Evolutionary conservation across 768 basidiomycete genomes (phyloP), one percentile per base, ranked within the genome.

Genomic region (Cyathus striatus): DNA sequence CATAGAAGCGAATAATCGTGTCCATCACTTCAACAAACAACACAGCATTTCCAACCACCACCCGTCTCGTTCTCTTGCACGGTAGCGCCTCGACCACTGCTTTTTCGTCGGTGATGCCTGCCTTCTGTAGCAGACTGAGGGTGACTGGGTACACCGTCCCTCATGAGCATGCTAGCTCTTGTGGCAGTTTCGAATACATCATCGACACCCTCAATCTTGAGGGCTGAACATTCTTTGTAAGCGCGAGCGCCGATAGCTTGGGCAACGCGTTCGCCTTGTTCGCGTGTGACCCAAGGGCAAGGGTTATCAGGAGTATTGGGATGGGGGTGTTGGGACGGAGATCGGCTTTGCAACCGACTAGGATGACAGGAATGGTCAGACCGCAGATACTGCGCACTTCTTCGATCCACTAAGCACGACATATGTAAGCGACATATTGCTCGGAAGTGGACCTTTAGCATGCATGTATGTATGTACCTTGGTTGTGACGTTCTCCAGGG

Each of bases 351-450:
- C 91, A 95, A 3, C 94, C 96, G 25, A 98, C 94, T 26, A 98
- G 83, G 38, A 99, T 75, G 41, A 99, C 91, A 22, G 96, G 96
- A 49, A 98, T 88, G 22, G 76, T 76, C 24, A 86, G 76, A 0
- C 96, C 96, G 63, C 96, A 98, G 57, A 97, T 94, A n/a, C 76
- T 83, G 44, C 94, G 83, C 10, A 98, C 96, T 70, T 98, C 96
- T 63, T 95, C 92, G 62, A 92, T 96, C 96, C 96, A 98, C 91
- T 96, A 21, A 12, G 16, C 32, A 38, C 13, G 16, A 30, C 14
- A 22, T n/a, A n/a, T n/a, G n/a, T n/a, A n/a, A n/a, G n/a, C n/a
- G n/a, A n/a, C n/a, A n/a, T n/a, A n/a, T n/a, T n/a, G n/a, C n/a
- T n/a, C n/a, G n/a, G n/a, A n/a, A n/a, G n/a, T n/a, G n/a, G n/a